phyloP scores from a whole-genome alignment of 805 yeast species.

The Barnettozyma siamensis region DNA sequence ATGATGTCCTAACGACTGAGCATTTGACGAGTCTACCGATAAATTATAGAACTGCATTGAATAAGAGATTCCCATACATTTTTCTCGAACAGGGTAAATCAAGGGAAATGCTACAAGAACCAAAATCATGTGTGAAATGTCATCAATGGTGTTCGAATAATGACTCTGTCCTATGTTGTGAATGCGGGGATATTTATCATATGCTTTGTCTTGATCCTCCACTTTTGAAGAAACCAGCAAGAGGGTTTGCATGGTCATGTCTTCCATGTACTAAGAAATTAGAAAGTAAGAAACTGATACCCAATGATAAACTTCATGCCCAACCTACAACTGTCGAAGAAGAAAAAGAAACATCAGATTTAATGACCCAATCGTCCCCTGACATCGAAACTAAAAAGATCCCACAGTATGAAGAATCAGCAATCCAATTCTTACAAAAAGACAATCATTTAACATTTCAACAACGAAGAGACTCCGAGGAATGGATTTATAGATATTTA shows the following conservation, averaged over 20 bases:
- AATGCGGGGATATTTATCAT: conserved; percentile 66
- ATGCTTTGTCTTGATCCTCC: conserved; percentile 87
- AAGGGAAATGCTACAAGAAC: conserved; percentile 55
- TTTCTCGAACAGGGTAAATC: conserved; percentile 68
- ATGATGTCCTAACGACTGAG: conserved; percentile 66
- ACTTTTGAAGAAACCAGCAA: conserved; percentile 64
- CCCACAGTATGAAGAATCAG: conserved; percentile 54
- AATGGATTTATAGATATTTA: conserved; percentile 77
- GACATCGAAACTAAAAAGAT: conserved; percentile 15
- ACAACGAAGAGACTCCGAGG: conserved; percentile 52
- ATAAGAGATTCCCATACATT: conserved; percentile 64
- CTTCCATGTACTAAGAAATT: conserved; percentile 60
- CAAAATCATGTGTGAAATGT: conserved; percentile 69
- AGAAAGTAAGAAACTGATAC: conserved; percentile 17
- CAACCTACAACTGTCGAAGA: conserved; percentile 1
- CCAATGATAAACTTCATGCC: conserved; percentile 10
- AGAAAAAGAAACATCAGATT: background rate
- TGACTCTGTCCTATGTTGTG: conserved; percentile 77
- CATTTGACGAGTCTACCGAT: conserved; percentile 52
- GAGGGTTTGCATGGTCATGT: conserved; percentile 91
- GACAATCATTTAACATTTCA: conserved; percentile 38
- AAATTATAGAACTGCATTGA: conserved; percentile 54
- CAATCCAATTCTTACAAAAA: conserved; percentile 43
- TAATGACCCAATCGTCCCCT: background rate
- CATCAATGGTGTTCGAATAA: conserved; percentile 76